These are phyloP conservation scores for Rhazya stricta DNA, from an alignment of 257 asterid genomes.

Conservation along the genomic window DNA sequence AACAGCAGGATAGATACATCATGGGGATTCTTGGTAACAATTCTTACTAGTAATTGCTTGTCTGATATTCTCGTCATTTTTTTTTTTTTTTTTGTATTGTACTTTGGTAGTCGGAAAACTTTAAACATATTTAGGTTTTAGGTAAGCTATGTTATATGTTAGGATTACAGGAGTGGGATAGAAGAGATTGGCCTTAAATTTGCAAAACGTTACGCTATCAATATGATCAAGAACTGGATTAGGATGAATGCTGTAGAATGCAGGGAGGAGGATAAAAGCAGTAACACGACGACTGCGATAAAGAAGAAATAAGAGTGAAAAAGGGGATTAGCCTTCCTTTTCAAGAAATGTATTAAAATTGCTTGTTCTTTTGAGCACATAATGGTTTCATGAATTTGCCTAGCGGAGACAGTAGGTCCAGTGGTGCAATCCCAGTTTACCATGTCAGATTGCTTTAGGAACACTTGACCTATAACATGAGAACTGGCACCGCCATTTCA, in stretches of 20 bases:
- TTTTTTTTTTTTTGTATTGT: neutral
- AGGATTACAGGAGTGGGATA: neutral
- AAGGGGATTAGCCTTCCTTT: neutral
- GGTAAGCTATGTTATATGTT: neutral
- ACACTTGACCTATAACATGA: neutral
- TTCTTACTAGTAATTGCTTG: neutral
- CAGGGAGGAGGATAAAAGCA: neutral
- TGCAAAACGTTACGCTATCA: neutral
- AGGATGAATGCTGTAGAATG: neutral
- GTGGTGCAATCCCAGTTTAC: neutral
- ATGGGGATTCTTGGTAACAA: neutral
- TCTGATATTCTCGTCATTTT: neutral
- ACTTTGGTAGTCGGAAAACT: neutral
- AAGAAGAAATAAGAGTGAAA: neutral
- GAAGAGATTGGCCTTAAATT: neutral
- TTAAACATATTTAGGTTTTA: neutral
- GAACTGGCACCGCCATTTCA: neutral
- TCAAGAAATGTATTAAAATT: neutral
- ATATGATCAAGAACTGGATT: neutral
- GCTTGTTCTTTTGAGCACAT: neutral
- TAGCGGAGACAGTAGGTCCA: neutral
- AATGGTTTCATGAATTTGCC: neutral
- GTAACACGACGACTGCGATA: neutral
- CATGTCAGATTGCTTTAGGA: neutral
- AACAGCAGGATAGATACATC: neutral